Base-by-base conservation (phyloP, 805 yeast genomes). In the Schizosaccharomyces lindneri region DNA sequence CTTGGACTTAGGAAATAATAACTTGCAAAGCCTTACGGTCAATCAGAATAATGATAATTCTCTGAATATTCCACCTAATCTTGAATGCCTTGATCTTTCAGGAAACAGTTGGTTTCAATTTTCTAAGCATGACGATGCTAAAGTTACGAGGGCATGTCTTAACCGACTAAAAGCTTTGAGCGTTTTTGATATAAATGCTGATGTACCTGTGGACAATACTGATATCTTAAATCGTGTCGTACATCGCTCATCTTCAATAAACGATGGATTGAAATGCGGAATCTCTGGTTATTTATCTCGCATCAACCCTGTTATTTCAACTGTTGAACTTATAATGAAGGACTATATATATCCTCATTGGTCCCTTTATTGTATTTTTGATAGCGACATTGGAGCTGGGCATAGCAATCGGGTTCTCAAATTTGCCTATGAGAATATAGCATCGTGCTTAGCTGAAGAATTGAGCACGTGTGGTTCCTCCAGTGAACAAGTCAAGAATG, bases 121-220 rank as follows among this genome's bases (percentile, higher is more conserved):
- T 13, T 65, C 63, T 29, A 64, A 61, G 39, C 62, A 60, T 27
- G 67, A 66, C 15, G 65, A 66, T 11, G 72, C 72, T 61, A 64
- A 73, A 59, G 81, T 82, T 64, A 85, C 83, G 63, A 79, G 89
- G 67, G 89, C 88, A 63, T 80, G 82, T 1, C 73, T 93, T 68
- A 82, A 84, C 61, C 76, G 85, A 48, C 72, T 93, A 64, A 79
- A 78, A 64, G 79, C 85, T 11, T 74, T 93, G 61, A 97, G 97
- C 0, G 75, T 93, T 64, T 87, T 93, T 83, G 99, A 93, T 74
- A 95, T 93, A 29, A 93, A 98, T 0, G 77, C 90, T 64, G 87
- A 95, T 0, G 84, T 95, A 0, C 83, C 88, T 17, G 77, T 84
- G 15, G 85, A 89, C 6, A 97, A 97, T 7, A 97, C 90, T 71